phyloP scores from a whole-genome alignment of 169 alveolate species.

The Theileria parva region DNA sequence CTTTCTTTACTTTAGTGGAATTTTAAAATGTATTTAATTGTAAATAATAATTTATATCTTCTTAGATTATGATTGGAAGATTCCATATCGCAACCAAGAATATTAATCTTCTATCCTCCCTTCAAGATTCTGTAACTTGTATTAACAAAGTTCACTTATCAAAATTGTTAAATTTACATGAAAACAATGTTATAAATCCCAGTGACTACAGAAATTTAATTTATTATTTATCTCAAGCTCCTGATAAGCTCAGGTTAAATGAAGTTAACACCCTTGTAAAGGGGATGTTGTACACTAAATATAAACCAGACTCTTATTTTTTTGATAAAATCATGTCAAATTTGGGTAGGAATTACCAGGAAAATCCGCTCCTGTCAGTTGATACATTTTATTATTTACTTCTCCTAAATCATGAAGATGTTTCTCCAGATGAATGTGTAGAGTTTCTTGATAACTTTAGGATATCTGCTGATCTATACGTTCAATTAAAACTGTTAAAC shows the following conservation, averaged over 20 bases:
- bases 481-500: slow-evolving; percentile 30
- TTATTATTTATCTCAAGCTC: neutral
- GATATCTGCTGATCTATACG: neutral
- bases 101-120: neutral
- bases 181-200: neutral
- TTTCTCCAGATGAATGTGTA: neutral
- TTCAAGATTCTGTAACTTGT: neutral
- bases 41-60: neutral
- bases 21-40: neutral
- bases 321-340: neutral
- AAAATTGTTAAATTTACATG: neutral
- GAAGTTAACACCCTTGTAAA: neutral
- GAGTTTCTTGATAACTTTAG: slow-evolving; percentile 15
- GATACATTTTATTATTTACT: slow-evolving; percentile 12
- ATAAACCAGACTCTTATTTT: neutral
- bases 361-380: slow-evolving; percentile 1
- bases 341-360: neutral
- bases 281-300: neutral
- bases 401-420: neutral
- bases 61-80: slow-evolving; percentile 5
- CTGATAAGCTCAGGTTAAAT: neutral
- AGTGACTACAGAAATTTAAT: neutral
- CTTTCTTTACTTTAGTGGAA: neutral
- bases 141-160: neutral
- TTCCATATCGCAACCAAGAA: neutral